Evolutionary conservation across 2,329 filamentous ascomycete genomes (phyloP), one percentile per base, ranked within the genome.

Genomic region (Kalaharituber pfeilii): DNA sequence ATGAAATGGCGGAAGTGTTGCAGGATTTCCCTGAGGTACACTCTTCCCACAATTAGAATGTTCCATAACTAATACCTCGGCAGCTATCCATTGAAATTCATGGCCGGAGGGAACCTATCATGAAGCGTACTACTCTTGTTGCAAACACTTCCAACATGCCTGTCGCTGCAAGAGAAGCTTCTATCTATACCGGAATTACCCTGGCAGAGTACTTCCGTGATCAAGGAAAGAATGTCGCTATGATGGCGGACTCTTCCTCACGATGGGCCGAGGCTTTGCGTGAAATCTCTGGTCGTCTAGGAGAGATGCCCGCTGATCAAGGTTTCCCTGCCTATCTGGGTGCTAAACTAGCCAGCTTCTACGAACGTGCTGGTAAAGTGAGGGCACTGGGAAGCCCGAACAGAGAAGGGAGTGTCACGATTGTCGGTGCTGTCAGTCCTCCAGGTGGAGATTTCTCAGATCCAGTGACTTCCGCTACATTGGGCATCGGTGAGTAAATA

Each of bases 121-220:
- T 98, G 91, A 98, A 98, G 80, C 89, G 91, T 69, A 98, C 91
- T 15, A 93, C 87, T 22, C 77, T 98, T 58, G 96, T 98, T 67
- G 91, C 91, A 69, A 98, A 98, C 73, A 98, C 91, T 44, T 98
- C 91, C 65, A 98, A 98, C 76, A 98, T 98, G 91, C 91, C 91
- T 59, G 91, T 98, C 66, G 91, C 91, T 60, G 91, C 91, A 58
- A 86, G 91, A 73, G 91, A 98, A 71, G 91, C 91, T 55, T 98
- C 91, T 61, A 98, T 98, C 68, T 98, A 98, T 72, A 98, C 91
- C 2, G 91, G 80, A 67, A 94, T 95, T 61, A 94, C 86, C 0
- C 82, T 95, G 0, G 85, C 86, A 42, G 91, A 98, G 68, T 98
- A 98, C 66, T 96, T 96, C 75, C 79, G 91, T 62, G 91, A 98